Evolutionary conservation across 768 basidiomycete species (phyloP).

Genomic region (Daedaleopsis sinensis): DNA sequence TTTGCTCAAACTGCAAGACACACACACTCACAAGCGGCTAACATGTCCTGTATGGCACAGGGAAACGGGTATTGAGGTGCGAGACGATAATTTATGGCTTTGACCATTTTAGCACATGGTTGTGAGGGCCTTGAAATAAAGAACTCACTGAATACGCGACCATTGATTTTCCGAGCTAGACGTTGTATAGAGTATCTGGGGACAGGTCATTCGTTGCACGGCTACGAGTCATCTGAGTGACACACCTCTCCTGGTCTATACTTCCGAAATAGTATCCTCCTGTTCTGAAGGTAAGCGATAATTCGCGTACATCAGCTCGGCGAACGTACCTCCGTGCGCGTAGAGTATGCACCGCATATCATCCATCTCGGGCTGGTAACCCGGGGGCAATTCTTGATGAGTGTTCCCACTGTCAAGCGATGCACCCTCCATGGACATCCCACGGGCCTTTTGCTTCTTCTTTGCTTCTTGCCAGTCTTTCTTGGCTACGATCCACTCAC

Average conservation of each 20-base stretch:
- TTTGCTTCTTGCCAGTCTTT: slow-evolving; percentile 81
- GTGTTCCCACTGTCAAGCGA: slow-evolving; percentile 3
- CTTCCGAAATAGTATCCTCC: slow-evolving; percentile 88
- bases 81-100: slow-evolving; percentile 82
- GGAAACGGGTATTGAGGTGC: slow-evolving; percentile 98
- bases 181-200: slow-evolving; percentile 75
- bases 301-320: not conserved
- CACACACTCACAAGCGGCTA: slow-evolving; percentile 75
- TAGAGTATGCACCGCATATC: slow-evolving; percentile 85
- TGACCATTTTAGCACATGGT: slow-evolving; percentile 8
- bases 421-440: slow-evolving; percentile 1
- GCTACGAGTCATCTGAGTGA: not conserved
- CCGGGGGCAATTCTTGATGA: slow-evolving; percentile 24
- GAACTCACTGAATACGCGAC: slow-evolving; percentile 77
- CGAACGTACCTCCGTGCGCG: slow-evolving; percentile 66
- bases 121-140: not conserved
- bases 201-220: not conserved
- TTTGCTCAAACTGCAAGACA: not conserved
- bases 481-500: slow-evolving; percentile 85
- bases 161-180: slow-evolving; percentile 90
- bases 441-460: slow-evolving; percentile 51
- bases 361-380: slow-evolving; percentile 74
- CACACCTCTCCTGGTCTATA: slow-evolving; percentile 72
- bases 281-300: slow-evolving; percentile 25
- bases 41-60: slow-evolving; percentile 83